Percentiles rank a stretch among this genome's conserved stretches.
Conservation (phyloP, 176 grass and related monocot genomes). For the Triticum timopheevii region DNA sequence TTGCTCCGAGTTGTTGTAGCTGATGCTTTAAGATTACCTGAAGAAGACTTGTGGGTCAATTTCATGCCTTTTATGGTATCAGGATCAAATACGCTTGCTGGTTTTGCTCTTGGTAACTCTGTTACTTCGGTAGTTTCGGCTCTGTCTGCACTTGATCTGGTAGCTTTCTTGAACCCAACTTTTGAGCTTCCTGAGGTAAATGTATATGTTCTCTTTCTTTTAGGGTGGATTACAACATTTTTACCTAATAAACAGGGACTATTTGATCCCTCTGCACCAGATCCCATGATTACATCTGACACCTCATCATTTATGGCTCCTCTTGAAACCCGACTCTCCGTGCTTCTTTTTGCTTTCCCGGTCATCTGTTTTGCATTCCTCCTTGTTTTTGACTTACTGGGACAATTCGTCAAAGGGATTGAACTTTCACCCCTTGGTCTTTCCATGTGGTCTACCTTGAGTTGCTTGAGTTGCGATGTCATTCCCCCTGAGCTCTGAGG, state of each 20-base stretch:
- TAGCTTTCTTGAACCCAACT: slow-evolving; percentile 38
- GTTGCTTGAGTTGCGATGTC: not conserved
- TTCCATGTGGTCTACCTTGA: not conserved
- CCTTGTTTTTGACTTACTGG: slow-evolving; percentile 16
- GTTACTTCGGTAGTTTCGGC: slow-evolving; percentile 34
- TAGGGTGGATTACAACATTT: slow-evolving; percentile 45
- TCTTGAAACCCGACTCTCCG: not conserved
- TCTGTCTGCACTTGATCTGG: slow-evolving; percentile 13
- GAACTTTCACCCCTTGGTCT: slow-evolving; percentile 22
- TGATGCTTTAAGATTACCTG: slow-evolving; percentile 16
- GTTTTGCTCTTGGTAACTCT: slow-evolving; percentile 25
- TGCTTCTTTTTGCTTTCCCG: slow-evolving; percentile 35
- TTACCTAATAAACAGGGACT: slow-evolving; percentile 22
- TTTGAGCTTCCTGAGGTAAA: slow-evolving; percentile 38
- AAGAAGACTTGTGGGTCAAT: slow-evolving; percentile 36
- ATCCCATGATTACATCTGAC: slow-evolving; percentile 31
- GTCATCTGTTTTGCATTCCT: slow-evolving; percentile 14
- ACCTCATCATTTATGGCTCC: slow-evolving; percentile 25
- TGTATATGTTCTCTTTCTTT: slow-evolving; percentile 49
- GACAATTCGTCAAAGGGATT: slow-evolving; percentile 28
- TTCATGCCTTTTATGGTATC: slow-evolving; percentile 33
- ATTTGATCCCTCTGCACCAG: slow-evolving; percentile 22
- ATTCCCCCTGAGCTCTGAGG: not conserved
- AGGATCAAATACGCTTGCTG: slow-evolving; percentile 28
- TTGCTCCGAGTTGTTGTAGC: slow-evolving; percentile 8